Base-by-base conservation (phyloP, 441 rosid genomes). In the Gossypium lobatum region DNA sequence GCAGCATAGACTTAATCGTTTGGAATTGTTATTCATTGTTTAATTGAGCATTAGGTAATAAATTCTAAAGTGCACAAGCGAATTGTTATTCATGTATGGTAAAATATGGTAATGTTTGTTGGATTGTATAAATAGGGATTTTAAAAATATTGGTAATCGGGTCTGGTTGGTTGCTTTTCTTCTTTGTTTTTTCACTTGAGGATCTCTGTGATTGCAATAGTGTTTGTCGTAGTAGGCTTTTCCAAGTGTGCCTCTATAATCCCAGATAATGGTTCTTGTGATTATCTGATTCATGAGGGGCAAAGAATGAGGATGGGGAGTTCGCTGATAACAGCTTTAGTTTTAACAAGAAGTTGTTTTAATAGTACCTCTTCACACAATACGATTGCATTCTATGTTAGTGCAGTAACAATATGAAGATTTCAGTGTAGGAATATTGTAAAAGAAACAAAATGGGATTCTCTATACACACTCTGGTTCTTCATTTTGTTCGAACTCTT, bases 211-310 rank as follows among this genome's bases (percentile, higher is more conserved):
- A 11, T 20, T 42, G 20, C 75, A 20, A 8, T 3, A 57, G 53
- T 20, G 42, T 59, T 13, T n/a, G 0, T 23, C 4, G 39, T 34
- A 34, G 39, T 34, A 34, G 39, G 39, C 7, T n/a, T 39, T 34
- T 73, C 14, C 50, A 23, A 4, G 9, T 50, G 18, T 74, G 74
- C 78, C 77, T 73, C 53, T 74, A 52, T 77, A 65, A 83, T 81
- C 83, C 80, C 79, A 71, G 72, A 74, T 75, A 70, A 77, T 82
- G 11, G 14, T 39, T 23, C 34, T 64, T 70, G 75, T 75, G 64
- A 71, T 82, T 80, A 34, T 83, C 78, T 79, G 82, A 84, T 86
- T 79, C 77, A 76, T 78, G 78, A 79, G 83, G 79, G 78, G 83
- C 74, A 70, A 62, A 80, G 64, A 82, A 25, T 18, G 48, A 79